Base-by-base conservation (phyloP, 306 rosid genomes). In the Alnus glutinosa region DNA sequence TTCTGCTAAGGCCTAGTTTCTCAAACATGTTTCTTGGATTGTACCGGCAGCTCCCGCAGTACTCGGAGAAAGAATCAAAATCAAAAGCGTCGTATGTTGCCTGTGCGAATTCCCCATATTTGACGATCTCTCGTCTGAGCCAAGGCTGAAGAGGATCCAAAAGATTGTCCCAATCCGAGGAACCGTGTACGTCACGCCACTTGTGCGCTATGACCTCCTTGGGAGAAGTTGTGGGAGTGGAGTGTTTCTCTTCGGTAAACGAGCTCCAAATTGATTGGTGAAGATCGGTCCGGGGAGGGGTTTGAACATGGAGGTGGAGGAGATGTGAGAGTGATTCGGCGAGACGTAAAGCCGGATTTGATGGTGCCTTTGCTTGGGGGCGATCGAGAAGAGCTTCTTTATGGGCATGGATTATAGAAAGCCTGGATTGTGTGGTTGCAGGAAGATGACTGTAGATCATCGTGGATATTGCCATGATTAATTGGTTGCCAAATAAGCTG, bases 91-190 rank as follows among this genome's bases (percentile, higher is more conserved):
- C 28, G 28, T 23, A 23, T 23, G 28, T 23, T 23, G 28, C 28
- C 28, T 23, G 28, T 23, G 28, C 28, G 28, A 23, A 23, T 23
- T 23, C 97, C 4, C 97, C 97, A 6, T 89, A 92, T 67, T 89
- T 90, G 76, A 92, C 81, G 23, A 92, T 69, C 54, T 89, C 95
- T 48, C 95, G 80, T 18, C 95, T 86, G 7, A 89, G 78, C 82
- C 87, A 85, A 3, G 90, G 89, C 32, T 85, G 82, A 36, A 90
- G 92, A 8, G 95, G 95, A n/a, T 90, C 91, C 19, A 87, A 51
- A 4, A 83, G 73, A 57, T 49, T 55, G 44, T 80, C 87, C 95
- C 93, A 92, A 39, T 85, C 58, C 0, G 39, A n/a, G 2, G 73
- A 57, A 1, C 92, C 95, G 7, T 87, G 93, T 37, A 90, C 80